These are phyloP conservation scores for Berkeleyomyces rouxiae DNA, from an alignment of 2,329 filamentous ascomycete genomes.

Conservation along the genomic window DNA sequence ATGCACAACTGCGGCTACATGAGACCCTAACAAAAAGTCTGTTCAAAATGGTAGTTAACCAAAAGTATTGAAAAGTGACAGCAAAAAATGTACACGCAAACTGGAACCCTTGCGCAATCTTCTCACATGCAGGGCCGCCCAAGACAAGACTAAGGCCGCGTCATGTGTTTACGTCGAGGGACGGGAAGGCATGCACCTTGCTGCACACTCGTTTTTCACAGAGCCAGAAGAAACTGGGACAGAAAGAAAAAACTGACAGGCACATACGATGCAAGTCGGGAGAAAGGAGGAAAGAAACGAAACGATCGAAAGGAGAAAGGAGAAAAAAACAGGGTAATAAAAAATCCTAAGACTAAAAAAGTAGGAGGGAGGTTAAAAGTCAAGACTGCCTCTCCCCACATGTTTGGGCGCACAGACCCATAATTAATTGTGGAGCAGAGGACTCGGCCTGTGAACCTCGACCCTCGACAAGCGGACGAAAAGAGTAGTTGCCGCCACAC, in stretches of 20 bases:
- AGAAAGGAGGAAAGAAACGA: neutral
- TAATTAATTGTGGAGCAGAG: neutral
- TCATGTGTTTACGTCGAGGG: neutral
- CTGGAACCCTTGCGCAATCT: too few relatives aligned
- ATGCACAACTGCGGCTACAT: too few relatives aligned
- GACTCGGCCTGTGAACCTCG: neutral
- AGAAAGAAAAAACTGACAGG: neutral
- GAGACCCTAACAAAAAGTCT: too few relatives aligned
- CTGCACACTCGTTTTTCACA: neutral
- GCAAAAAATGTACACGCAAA: neutral
- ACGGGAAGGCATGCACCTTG: neutral
- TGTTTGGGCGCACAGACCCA: neutral
- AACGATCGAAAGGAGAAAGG: neutral
- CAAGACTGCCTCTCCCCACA: neutral
- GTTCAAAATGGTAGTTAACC: too few relatives aligned
- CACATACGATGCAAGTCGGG: neutral
- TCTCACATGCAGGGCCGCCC: too few relatives aligned
- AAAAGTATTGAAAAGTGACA: too few relatives aligned
- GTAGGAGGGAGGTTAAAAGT: neutral
- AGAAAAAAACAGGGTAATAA: neutral
- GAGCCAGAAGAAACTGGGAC: neutral
- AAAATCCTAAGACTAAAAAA: neutral
- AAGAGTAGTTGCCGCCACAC: neutral
- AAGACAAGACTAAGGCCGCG: neutral
- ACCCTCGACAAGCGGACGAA: neutral